Evolutionary conservation across 2,329 filamentous ascomycete species (phyloP).

Genomic region (Fusarium sp.): DNA sequence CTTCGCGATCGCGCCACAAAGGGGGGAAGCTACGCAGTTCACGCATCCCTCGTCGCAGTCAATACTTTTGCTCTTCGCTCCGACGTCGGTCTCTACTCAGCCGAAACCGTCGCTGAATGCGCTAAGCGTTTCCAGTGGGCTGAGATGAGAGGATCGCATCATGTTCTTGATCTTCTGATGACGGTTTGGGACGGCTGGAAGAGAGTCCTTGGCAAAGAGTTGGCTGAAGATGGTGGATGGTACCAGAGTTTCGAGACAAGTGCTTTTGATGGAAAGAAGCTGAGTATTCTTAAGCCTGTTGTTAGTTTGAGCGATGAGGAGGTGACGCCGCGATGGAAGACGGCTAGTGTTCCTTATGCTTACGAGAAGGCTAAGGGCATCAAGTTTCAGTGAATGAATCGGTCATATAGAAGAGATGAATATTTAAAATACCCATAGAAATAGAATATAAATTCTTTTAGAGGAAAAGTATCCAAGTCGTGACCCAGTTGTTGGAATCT

Average conservation of each 20-base stretch:
- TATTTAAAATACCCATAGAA: background rate
- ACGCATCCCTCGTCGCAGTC: constrained; percentile 9
- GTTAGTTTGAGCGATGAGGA: background rate
- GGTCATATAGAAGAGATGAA: fast-evolving
- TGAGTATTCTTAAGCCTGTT: constrained; percentile 24
- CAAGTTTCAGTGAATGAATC: background rate
- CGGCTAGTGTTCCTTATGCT: constrained; percentile 24
- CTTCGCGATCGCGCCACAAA: constrained; percentile 48
- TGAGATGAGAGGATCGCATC: constrained; percentile 20
- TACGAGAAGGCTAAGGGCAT: constrained; percentile 15
- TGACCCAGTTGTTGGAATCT: too few relatives aligned
- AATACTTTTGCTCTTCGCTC: constrained; percentile 12
- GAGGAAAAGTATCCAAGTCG: fast-evolving
- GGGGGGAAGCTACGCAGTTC: constrained; percentile 22
- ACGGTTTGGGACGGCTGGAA: constrained; percentile 24
- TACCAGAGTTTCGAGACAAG: constrained; percentile 20
- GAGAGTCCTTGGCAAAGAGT: background rate
- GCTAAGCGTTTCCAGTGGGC: constrained; percentile 21
- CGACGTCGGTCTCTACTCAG: constrained; percentile 5
- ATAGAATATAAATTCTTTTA: too few relatives aligned
- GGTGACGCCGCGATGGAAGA: constrained; percentile 10
- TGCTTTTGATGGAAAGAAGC: constrained; percentile 12
- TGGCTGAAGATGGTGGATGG: background rate
- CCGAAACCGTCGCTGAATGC: constrained; percentile 4
- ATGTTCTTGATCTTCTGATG: constrained; percentile 21